Evolutionary conservation across 768 basidiomycete genomes (phyloP).

Genomic region (Lactifluus echinatus): DNA sequence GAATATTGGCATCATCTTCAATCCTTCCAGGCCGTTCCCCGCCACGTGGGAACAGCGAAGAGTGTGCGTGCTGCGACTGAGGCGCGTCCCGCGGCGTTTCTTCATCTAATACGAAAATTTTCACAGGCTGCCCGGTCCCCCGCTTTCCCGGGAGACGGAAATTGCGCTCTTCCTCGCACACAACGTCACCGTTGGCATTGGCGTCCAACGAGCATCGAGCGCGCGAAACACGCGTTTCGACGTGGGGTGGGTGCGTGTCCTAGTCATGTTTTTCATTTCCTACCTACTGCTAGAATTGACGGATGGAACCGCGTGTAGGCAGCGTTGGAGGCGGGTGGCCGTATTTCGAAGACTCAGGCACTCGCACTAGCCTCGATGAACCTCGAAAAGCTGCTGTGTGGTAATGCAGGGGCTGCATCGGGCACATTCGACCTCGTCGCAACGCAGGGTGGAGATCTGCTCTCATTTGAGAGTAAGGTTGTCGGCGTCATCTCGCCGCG

Average conservation of each 20-base stretch:
- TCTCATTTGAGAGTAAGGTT: conserved; percentile 31
- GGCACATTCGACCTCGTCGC: conserved; percentile 26
- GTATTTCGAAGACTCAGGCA: conserved; percentile 34
- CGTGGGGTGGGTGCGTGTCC: conserved; percentile 61
- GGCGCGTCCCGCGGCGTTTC: not conserved
- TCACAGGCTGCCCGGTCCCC: conserved; percentile 60
- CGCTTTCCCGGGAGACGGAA: conserved; percentile 52
- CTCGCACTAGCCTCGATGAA: conserved; percentile 43
- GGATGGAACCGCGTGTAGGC: conserved; percentile 8
- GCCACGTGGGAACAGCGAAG: conserved; percentile 55
- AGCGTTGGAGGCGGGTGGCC: conserved; percentile 23
- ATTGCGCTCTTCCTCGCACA: conserved; percentile 53
- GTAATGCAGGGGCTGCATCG: conserved; percentile 15
- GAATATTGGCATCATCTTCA: conserved; percentile 60
- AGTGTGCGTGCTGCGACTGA: conserved; percentile 36
- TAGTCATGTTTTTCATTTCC: conserved; percentile 9
- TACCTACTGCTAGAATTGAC: not conserved
- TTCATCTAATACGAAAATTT: not conserved
- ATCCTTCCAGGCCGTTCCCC: conserved; percentile 66
- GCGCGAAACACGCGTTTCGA: conserved; percentile 76
- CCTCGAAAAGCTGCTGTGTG: conserved; percentile 41
- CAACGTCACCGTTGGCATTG: conserved; percentile 66
- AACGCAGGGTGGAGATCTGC: conserved; percentile 29
- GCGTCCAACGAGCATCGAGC: conserved; percentile 56
- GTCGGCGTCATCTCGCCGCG: conserved; percentile 28